A percentile compares a stretch with the other conserved stretches of the same genome.
Conservation (phyloP, 768 basidiomycete genomes). For the Mycena galericulata region DNA sequence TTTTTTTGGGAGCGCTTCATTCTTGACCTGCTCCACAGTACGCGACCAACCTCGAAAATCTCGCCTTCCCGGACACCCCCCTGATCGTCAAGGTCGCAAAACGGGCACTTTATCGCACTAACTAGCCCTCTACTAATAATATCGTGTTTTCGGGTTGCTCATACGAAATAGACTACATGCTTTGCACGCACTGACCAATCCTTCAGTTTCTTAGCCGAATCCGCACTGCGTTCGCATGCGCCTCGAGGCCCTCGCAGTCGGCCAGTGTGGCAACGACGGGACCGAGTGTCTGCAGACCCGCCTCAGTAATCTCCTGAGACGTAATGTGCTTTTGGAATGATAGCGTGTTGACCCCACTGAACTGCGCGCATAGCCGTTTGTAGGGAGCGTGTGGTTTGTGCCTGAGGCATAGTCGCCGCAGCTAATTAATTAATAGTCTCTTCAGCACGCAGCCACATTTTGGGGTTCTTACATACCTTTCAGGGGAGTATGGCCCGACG, state of each 20-base stretch:
- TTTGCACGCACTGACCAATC: conserved; percentile 31
- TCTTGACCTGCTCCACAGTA: conserved; percentile 64
- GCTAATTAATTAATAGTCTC: conserved; percentile 53
- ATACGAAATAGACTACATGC: conserved; percentile 31
- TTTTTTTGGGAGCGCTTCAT: conserved; percentile 15
- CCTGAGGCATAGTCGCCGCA: conserved; percentile 99
- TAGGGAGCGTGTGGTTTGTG: conserved; percentile 98
- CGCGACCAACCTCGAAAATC: conserved; percentile 87
- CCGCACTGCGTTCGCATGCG: conserved; percentile 96
- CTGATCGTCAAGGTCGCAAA: conserved; percentile 95
- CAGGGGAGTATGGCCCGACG: conserved; percentile 94
- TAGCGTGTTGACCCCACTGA: conserved; percentile 96
- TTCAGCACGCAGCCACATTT: conserved; percentile 9
- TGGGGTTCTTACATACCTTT: conserved; percentile 72
- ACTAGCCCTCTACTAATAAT: conserved; percentile 59
- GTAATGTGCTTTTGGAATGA: conserved; percentile 99
- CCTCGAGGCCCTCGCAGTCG: conserved; percentile 94
- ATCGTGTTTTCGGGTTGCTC: conserved; percentile 9
- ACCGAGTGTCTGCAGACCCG: conserved; percentile 82
- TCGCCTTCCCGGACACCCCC: conserved; percentile 94
- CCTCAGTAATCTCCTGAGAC: conserved; percentile 89
- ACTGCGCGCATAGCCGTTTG: conserved; percentile 98
- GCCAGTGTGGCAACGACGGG: conserved; percentile 91
- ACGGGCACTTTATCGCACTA: conserved; percentile 91
- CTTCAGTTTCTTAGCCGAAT: conserved; percentile 66